phyloP scores from a whole-genome alignment of 1,139 yeast species.

The Tardiomyces digboiensis region DNA sequence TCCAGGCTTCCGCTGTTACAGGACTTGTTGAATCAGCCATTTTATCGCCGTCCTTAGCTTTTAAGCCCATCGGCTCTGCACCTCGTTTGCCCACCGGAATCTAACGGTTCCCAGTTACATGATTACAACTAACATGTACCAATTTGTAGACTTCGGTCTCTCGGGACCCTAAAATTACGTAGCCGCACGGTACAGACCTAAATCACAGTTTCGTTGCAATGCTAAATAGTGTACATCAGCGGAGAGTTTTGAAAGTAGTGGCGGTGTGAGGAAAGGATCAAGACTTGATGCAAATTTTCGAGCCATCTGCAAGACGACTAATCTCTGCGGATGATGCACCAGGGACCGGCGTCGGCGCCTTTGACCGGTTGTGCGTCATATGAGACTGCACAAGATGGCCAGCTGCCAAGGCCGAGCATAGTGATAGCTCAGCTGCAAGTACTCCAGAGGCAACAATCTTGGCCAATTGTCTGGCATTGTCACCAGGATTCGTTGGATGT shows the following conservation, averaged over 20 bases:
- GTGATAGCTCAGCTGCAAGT: slow-evolving; percentile 90
- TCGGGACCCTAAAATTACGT: no score
- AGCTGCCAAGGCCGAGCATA: slow-evolving; percentile 93
- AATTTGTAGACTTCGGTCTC: no score
- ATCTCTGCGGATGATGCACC: slow-evolving; percentile 33
- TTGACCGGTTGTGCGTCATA: slow-evolving; percentile 88
- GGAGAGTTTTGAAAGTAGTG: neutral
- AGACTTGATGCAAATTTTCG: slow-evolving; percentile 55
- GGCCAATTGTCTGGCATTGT: slow-evolving; percentile 93
- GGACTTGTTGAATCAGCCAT: no score
- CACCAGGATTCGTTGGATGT: slow-evolving; percentile 89
- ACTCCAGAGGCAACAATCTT: slow-evolving; percentile 91
- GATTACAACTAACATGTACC: no score
- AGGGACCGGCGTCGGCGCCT: slow-evolving; percentile 35
- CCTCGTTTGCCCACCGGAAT: no score
- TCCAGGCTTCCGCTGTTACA: no score
- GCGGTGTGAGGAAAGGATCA: neutral
- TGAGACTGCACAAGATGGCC: slow-evolving; percentile 98
- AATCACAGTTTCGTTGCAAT: neutral
- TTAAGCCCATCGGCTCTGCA: no score
- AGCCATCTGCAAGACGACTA: slow-evolving; percentile 54
- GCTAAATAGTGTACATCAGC: neutral
- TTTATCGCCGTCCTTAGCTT: no score
- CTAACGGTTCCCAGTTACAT: no score
- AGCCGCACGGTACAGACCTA: no score